Percentiles rank a stretch among this genome's conserved stretches.
Conservation (phyloP, 768 basidiomycete genomes). For the Boletus patriciae region DNA sequence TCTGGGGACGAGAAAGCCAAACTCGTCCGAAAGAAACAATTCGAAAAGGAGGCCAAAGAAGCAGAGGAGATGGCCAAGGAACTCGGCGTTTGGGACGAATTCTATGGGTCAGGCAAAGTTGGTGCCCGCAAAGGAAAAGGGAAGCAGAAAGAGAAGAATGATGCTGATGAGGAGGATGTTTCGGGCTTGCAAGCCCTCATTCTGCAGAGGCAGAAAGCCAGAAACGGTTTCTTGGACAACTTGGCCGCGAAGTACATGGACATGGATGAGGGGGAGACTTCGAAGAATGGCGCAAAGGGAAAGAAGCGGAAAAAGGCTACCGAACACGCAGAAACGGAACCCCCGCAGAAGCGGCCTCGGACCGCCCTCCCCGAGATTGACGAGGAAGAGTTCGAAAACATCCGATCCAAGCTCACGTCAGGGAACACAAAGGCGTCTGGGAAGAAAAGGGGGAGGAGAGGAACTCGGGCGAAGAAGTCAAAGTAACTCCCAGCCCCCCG, state of each 20-base stretch:
- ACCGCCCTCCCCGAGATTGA: conserved; percentile 55
- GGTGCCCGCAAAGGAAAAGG: conserved; percentile 56
- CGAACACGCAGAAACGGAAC: conserved; percentile 31
- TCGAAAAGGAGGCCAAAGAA: conserved; percentile 77
- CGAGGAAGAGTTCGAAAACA: conserved; percentile 62
- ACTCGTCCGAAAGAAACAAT: conserved; percentile 69
- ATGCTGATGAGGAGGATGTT: conserved; percentile 53
- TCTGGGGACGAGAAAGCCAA: conserved; percentile 80
- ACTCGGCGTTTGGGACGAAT: conserved; percentile 93
- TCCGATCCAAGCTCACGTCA: conserved; percentile 60
- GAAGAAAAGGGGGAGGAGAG: conserved; percentile 29
- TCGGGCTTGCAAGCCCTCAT: conserved; percentile 81
- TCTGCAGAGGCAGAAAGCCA: conserved; percentile 68
- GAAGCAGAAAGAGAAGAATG: conserved; percentile 44
- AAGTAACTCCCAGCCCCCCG: conserved; percentile 23
- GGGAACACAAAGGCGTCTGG: conserved; percentile 40
- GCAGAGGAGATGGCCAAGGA: conserved; percentile 84
- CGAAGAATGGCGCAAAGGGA: conserved; percentile 45
- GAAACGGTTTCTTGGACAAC: conserved; percentile 70
- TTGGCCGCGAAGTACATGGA: conserved; percentile 74
- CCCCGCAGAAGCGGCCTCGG: conserved; percentile 52
- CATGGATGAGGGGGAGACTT: conserved; percentile 31
- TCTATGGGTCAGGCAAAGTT: conserved; percentile 75
- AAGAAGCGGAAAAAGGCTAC: conserved; percentile 53
- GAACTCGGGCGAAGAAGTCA: conserved; percentile 35